Percentiles rank a stretch among this genome's conserved stretches.
These are phyloP conservation scores for Ceratobasidium sp. DNA, from an alignment of 1,284 basidiomycete species.

Conservation along the genomic window DNA sequence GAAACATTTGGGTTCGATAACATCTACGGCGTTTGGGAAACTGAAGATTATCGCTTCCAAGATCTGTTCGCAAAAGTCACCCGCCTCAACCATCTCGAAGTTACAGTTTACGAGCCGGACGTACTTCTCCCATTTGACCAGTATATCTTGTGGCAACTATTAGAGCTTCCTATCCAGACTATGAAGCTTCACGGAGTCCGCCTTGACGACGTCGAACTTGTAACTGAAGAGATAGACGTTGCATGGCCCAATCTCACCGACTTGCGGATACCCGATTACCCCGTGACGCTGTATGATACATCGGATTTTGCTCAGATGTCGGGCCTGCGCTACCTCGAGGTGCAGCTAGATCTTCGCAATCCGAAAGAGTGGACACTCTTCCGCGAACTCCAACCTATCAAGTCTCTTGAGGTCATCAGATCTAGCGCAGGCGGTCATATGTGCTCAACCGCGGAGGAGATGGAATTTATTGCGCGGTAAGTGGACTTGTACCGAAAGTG, in stretches of 20 bases:
- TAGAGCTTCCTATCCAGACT: slow-evolving; percentile 6
- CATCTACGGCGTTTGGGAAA: background rate
- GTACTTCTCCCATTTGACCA: background rate
- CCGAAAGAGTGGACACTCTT: background rate
- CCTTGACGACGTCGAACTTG: background rate
- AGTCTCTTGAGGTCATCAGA: background rate
- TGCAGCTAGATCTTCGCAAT: background rate
- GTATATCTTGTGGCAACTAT: background rate
- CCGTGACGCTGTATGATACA: background rate
- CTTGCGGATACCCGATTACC: background rate
- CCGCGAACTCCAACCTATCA: background rate
- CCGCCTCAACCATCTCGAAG: background rate
- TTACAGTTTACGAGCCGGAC: background rate
- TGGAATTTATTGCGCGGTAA: background rate
- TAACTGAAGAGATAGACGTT: background rate
- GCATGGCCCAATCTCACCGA: background rate
- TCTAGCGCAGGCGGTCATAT: background rate
- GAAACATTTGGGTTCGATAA: slow-evolving; percentile 5
- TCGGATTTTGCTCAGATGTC: background rate
- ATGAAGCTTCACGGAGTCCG: background rate
- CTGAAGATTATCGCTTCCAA: background rate
- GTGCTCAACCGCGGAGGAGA: background rate
- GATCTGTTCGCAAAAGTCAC: background rate
- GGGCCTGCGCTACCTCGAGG: background rate
- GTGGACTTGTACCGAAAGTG: background rate